Percentiles rank a stretch among this genome's conserved stretches.
These are phyloP conservation scores for Pseudogymnoascus sp. DNA, from an alignment of 2,329 filamentous ascomycete genomes.

Conservation along the genomic window DNA sequence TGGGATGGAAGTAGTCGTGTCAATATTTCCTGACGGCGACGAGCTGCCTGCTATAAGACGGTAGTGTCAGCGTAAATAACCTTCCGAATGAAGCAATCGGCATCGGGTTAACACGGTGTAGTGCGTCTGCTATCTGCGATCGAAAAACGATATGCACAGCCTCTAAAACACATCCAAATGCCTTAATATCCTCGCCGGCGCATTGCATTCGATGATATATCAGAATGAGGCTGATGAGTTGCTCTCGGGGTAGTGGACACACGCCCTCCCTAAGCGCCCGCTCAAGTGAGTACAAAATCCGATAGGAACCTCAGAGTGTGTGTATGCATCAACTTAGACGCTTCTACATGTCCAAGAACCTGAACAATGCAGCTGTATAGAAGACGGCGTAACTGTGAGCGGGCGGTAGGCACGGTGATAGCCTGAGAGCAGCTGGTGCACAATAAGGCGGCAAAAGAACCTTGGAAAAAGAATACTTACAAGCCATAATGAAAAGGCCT, in stretches of 20 bases:
- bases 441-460: constrained; percentile 12
- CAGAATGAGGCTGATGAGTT: constrained; percentile 8
- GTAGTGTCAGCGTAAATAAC: constrained; percentile 30
- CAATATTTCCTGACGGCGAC: constrained; percentile 53
- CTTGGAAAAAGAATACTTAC: constrained; percentile 26
- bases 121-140: constrained; percentile 2
- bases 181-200: constrained; percentile 5
- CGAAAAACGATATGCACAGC: background rate
- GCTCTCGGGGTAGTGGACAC: background rate
- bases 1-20: constrained; percentile 52
- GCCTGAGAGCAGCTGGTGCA: constrained; percentile 15
- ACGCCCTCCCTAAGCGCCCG: background rate
- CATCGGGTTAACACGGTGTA: constrained; percentile 1
- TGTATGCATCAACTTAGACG: background rate
- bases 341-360: background rate
- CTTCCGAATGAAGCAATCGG: background rate
- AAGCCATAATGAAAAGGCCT: constrained; percentile 29
- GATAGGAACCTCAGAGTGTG: background rate
- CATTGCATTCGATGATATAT: constrained; percentile 8
- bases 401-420: constrained; percentile 19
- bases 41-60: constrained; percentile 50
- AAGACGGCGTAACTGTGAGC: constrained; percentile 11
- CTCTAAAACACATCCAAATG: background rate
- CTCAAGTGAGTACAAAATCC: background rate
- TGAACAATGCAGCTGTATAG: background rate